These are phyloP conservation scores for Leersia perrieri DNA, from an alignment of 176 grass and related monocot species.

Conservation along the genomic window DNA sequence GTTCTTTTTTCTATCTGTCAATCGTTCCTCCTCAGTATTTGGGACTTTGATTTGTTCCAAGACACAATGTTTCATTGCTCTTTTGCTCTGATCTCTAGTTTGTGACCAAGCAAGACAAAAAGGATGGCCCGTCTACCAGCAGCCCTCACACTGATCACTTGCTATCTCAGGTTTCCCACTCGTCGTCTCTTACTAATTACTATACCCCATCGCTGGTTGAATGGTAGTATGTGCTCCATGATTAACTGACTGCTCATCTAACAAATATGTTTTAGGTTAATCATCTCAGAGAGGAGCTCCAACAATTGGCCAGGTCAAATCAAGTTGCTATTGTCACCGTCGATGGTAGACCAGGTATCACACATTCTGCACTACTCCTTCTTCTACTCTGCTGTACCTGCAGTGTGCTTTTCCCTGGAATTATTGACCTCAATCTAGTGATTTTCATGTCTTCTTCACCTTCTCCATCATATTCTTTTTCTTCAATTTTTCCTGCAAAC, in stretches of 20 bases:
- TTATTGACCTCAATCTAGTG: not conserved
- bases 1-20: not conserved
- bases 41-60: not conserved
- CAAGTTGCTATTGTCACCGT: conserved; percentile 51
- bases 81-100: conserved; percentile 20
- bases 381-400: not conserved
- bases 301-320: conserved; percentile 30
- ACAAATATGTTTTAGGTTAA: conserved; percentile 49
- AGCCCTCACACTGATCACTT: conserved; percentile 40
- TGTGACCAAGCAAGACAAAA: conserved; percentile 41
- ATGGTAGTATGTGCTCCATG: not conserved
- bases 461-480: not conserved
- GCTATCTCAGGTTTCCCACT: conserved; percentile 31
- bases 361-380: not conserved
- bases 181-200: not conserved
- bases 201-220: not conserved
- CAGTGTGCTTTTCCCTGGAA: not conserved
- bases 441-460: not conserved
- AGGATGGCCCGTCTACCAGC: conserved; percentile 25
- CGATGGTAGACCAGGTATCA: conserved; percentile 51
- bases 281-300: conserved; percentile 55
- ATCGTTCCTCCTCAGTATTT: not conserved
- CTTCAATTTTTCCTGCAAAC: not conserved
- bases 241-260: not conserved
- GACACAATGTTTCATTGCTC: not conserved